These are phyloP conservation scores for Phytophthora rubi DNA, from an alignment of 352 stramenopile species.

Conservation along the genomic window DNA sequence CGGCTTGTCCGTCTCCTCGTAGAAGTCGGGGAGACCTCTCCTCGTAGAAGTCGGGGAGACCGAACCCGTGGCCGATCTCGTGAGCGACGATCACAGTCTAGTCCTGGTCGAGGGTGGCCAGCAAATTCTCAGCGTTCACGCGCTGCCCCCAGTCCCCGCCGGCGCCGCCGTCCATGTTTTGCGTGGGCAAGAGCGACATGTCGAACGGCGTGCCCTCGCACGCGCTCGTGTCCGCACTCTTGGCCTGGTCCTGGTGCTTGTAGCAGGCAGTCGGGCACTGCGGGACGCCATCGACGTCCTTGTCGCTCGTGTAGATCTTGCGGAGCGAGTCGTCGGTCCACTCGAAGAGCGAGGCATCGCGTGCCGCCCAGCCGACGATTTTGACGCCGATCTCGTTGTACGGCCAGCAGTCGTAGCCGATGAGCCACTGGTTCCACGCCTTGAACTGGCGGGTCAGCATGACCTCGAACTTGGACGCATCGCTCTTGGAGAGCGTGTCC, in stretches of 20 bases:
- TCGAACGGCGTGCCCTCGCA: constrained; percentile 34
- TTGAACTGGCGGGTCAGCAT: constrained; percentile 43
- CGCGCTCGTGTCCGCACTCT: constrained; percentile 32
- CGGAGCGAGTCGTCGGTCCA: constrained; percentile 40
- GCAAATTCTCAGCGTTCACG: not conserved
- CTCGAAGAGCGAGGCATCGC: constrained; percentile 14
- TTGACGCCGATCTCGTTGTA: constrained; percentile 23
- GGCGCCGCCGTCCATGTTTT: not conserved
- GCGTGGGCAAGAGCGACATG: constrained; percentile 30
- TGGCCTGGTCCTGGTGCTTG: not conserved
- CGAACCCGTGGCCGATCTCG: not conserved
- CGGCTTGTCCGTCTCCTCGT: not conserved
- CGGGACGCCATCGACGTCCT: constrained; percentile 29
- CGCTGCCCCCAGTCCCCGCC: not conserved
- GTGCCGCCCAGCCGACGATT: constrained; percentile 10
- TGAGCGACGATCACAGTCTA: not conserved
- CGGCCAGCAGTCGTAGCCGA: constrained; percentile 23
- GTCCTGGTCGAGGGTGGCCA: not conserved
- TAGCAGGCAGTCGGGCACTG: constrained; percentile 18
- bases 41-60: not conserved
- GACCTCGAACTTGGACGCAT: constrained; percentile 39
- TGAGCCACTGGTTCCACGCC: constrained; percentile 48
- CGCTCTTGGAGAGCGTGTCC: constrained; percentile 36
- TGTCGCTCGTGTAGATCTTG: constrained; percentile 32
- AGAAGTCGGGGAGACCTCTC: not conserved